Base-by-base conservation (phyloP, 2,329 filamentous ascomycete species). In the Nigrograna mackinnonii region DNA sequence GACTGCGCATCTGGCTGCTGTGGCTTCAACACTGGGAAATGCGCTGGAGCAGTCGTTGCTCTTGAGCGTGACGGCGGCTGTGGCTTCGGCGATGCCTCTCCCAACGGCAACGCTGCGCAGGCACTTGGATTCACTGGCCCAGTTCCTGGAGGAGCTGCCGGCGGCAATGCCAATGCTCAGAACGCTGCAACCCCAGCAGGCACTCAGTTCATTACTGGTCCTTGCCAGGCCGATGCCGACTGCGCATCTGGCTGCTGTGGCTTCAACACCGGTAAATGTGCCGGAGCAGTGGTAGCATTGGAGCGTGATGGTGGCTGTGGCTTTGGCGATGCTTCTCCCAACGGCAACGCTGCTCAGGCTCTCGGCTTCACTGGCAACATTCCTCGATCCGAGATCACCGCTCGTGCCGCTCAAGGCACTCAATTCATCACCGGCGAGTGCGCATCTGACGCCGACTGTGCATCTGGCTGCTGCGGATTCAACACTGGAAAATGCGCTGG, bases 381-480 rank as follows among this genome's bases (percentile, higher is more conserved):
- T n/a, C n/a, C n/a, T n/a, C n/a, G n/a, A n/a, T 17, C 17, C 31
- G 31, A 16, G 31, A 34, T 9, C 12, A 17, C 9, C 9, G 16
- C 9, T 16, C 14, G 20, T 22, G 51, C 57, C 32, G 57, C 53
- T 6, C 57, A 62, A 49, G 48, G 45, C 39, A 64, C 50, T 3
- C 68, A 71, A 39, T 71, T 70, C 57, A 69, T 71, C 51, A 70
- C 68, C 12, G 68, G 68, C 2, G 40, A 57, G 6, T 71, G 68
- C 35, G 47, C 52, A 2, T 61, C 61, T 5, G 67, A 69, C 36
- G 67, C 67, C 6, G 67, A 70, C 43, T 71, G 68, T 35, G 64
- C 63, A 3, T 59, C 61, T 16, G 60, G 54, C 9, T 70, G 67
- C 50, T 70, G 67, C 47, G 66, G 63, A 3, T 64, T 63, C 51